phyloP scores from a whole-genome alignment of 164 flowering plant species.

The Magnolia sinica region DNA sequence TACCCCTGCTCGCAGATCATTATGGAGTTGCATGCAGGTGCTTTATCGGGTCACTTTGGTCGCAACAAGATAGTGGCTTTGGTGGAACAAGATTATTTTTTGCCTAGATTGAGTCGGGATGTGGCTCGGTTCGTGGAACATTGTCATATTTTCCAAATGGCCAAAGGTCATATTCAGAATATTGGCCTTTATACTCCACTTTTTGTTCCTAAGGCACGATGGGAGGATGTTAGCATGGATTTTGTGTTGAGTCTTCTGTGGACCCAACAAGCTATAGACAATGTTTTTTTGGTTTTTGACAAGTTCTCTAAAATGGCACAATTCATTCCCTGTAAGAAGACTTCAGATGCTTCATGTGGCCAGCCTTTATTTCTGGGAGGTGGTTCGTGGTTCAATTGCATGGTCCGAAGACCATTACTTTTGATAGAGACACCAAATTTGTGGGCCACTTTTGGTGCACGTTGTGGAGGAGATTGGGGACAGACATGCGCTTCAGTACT shows the following conservation, averaged over 20 bases:
- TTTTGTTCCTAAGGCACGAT: neutral
- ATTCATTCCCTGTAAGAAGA: neutral
- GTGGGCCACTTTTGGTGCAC: neutral
- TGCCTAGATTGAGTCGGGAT: neutral
- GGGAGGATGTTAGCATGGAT: constrained; percentile 10
- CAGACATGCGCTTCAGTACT: neutral
- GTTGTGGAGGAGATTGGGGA: neutral
- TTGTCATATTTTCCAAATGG: neutral
- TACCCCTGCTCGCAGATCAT: neutral
- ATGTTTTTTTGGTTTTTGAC: constrained; percentile 1
- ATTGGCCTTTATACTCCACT: constrained; percentile 1
- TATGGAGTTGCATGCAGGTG: neutral
- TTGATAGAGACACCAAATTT: neutral
- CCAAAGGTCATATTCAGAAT: constrained; percentile 3
- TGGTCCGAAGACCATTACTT: neutral
- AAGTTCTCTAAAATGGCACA: constrained; percentile 6
- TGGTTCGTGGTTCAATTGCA: neutral
- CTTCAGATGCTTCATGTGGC: neutral
- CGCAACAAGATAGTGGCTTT: neutral
- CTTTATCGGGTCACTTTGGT: neutral
- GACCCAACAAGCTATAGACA: neutral
- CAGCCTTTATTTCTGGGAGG: neutral
- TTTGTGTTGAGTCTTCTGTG: constrained; percentile 4
- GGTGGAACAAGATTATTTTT: neutral
- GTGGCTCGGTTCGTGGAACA: neutral